Percentiles rank a stretch among this genome's conserved stretches.
Evolutionary conservation across 805 yeast genomes (phyloP).

Genomic region (Pichia occidentalis): DNA sequence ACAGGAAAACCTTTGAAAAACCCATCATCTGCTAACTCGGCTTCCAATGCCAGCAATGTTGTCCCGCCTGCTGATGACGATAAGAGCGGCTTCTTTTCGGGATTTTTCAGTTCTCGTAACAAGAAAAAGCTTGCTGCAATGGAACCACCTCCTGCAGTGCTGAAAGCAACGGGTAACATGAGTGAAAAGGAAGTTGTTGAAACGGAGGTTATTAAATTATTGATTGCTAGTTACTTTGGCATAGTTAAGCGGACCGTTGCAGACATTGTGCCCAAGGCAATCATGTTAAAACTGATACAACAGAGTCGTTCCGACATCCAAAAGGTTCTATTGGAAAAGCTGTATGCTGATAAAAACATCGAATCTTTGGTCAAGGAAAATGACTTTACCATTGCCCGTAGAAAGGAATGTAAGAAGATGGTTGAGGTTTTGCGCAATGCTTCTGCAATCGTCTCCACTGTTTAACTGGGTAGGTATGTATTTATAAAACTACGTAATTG

Average conservation of each 20-base stretch:
- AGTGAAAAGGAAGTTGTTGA: slow-evolving; percentile 95
- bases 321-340: slow-evolving; percentile 77
- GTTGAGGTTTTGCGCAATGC: slow-evolving; percentile 88
- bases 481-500: too few relatives aligned
- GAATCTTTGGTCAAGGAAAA: slow-evolving; percentile 83
- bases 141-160: slow-evolving; percentile 96
- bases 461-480: slow-evolving; percentile 26
- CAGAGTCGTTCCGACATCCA: slow-evolving; percentile 84
- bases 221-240: slow-evolving; percentile 83
- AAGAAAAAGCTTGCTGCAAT: slow-evolving; percentile 89
- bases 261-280: slow-evolving; percentile 91
- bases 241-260: slow-evolving; percentile 92
- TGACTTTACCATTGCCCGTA: slow-evolving; percentile 86
- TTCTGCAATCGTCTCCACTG: slow-evolving; percentile 79
- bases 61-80: slow-evolving; percentile 36
- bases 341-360: slow-evolving; percentile 71
- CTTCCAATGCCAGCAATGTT: slow-evolving; percentile 32
- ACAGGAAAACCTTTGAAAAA: slow-evolving; percentile 63
- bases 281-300: slow-evolving; percentile 86
- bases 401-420: slow-evolving; percentile 93
- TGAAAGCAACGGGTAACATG: slow-evolving; percentile 87
- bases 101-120: slow-evolving; percentile 86
- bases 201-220: slow-evolving; percentile 91
- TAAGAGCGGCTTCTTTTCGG: slow-evolving; percentile 80
- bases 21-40: not conserved